Conservation (phyloP, 2,329 filamentous ascomycete species). For the Atkinsonella hypoxylon region DNA sequence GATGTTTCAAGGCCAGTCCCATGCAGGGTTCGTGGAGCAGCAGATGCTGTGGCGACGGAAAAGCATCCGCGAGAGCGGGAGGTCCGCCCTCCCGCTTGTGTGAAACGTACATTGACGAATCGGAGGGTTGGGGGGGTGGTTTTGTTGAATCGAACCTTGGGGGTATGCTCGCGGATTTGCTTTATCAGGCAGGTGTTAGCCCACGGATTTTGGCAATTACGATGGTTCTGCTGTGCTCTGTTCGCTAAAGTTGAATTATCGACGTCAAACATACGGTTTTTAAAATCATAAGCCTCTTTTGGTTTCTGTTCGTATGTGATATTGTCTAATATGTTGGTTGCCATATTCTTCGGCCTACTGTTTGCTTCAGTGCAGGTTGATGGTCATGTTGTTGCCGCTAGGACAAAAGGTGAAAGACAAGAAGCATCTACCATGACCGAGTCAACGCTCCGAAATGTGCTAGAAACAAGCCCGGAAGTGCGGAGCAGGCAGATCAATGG, state of each 20-base stretch:
- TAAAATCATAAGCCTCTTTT: background rate
- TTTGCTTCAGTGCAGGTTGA: background rate
- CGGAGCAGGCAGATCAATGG: background rate
- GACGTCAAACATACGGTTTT: background rate
- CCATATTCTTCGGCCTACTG: background rate
- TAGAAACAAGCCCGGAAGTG: background rate
- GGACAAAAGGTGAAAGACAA: background rate
- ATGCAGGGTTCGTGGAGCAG: background rate
- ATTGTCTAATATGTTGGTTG: background rate
- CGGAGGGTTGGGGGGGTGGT: background rate
- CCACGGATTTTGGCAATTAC: background rate
- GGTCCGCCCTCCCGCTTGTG: too few species aligned
- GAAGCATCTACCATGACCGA: background rate
- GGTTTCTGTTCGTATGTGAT: too few species aligned
- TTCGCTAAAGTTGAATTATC: background rate
- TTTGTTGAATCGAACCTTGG: background rate
- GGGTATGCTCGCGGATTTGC: background rate
- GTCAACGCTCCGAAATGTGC: background rate
- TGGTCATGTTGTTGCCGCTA: background rate
- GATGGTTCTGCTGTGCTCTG: background rate
- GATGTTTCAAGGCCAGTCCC: background rate
- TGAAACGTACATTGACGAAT: too few species aligned
- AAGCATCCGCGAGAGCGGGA: too few species aligned
- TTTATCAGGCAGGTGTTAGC: constrained; percentile 1
- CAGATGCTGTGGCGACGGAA: too few species aligned